Conservation (phyloP, 371 early-diverging fungal species). For the Saksenaea oblongispora region DNA sequence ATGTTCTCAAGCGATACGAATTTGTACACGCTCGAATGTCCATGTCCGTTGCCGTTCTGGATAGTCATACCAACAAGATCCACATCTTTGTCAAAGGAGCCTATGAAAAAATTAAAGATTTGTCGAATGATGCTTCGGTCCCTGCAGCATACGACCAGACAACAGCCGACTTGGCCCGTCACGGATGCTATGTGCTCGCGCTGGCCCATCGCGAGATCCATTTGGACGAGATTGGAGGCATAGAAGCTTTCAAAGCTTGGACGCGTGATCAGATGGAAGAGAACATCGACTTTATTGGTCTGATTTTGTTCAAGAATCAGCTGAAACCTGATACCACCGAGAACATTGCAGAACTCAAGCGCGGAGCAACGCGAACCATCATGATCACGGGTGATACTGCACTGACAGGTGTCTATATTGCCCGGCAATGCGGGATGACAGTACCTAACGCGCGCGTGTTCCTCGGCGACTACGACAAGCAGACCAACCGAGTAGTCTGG, state of each 20-base stretch:
- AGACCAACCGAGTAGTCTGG: conserved; percentile 32
- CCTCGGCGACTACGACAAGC: conserved; percentile 39
- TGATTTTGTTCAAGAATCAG: conserved; percentile 82
- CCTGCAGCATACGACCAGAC: conserved; percentile 60
- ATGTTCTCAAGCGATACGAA: conserved; percentile 70
- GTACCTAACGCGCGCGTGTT: conserved; percentile 25
- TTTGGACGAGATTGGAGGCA: conserved; percentile 22
- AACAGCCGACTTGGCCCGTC: conserved; percentile 51
- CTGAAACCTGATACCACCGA: conserved; percentile 71
- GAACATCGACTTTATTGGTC: conserved; percentile 57
- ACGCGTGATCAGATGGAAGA: conserved; percentile 61
- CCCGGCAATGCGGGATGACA: conserved; percentile 69
- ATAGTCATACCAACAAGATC: conserved; percentile 41
- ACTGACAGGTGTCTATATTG: conserved; percentile 81
- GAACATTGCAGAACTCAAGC: conserved; percentile 67
- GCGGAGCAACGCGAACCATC: conserved; percentile 66
- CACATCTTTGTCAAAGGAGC: conserved; percentile 77
- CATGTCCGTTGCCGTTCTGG: conserved; percentile 74
- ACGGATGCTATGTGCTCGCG: conserved; percentile 76
- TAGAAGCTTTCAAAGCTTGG: conserved; percentile 32
- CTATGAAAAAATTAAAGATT: conserved; percentile 63
- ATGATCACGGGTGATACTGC: conserved; percentile 93
- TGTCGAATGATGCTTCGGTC: conserved; percentile 39
- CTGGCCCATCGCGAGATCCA: conserved; percentile 54
- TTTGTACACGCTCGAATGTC: conserved; percentile 77